These are phyloP conservation scores for Malus asiatica DNA, from an alignment of 306 rosid species.

Conservation along the genomic window DNA sequence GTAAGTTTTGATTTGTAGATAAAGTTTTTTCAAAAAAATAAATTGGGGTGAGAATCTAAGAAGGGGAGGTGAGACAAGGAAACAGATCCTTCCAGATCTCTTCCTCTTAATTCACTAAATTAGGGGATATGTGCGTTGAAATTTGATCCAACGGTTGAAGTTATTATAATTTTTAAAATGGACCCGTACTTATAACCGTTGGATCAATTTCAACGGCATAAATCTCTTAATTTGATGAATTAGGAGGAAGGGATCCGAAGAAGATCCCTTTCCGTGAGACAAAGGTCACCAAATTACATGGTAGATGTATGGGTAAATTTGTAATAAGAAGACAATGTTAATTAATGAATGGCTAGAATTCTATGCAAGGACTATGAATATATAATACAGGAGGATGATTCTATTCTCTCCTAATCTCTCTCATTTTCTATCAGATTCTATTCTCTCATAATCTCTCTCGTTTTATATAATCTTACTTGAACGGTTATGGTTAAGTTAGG, in stretches of 20 bases:
- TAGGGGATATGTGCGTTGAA: too few species aligned
- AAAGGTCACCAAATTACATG: neutral
- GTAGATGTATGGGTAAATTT: conserved; percentile 10
- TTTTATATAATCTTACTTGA: too few species aligned
- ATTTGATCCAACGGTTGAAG: too few species aligned
- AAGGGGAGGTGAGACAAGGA: neutral
- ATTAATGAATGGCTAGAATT: neutral
- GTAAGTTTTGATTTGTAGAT: neutral
- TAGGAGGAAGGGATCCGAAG: too few species aligned
- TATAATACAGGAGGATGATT: neutral
- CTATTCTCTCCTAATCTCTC: too few species aligned
- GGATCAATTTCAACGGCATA: fast-evolving
- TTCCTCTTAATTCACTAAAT: too few species aligned
- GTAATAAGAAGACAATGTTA: neutral
- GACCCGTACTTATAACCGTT: fast-evolving
- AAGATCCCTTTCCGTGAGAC: too few species aligned
- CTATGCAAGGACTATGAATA: neutral
- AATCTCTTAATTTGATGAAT: too few species aligned
- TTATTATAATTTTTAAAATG: too few species aligned
- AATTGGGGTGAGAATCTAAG: neutral
- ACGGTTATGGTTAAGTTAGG: too few species aligned
- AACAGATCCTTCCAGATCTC: fast-evolving
- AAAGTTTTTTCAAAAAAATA: neutral
- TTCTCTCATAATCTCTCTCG: too few species aligned
- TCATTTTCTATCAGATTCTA: too few species aligned